Evolutionary conservation across 225 moss, liverwort and hornwort genomes (phyloP).

Genomic region (Bryum argenteum): DNA sequence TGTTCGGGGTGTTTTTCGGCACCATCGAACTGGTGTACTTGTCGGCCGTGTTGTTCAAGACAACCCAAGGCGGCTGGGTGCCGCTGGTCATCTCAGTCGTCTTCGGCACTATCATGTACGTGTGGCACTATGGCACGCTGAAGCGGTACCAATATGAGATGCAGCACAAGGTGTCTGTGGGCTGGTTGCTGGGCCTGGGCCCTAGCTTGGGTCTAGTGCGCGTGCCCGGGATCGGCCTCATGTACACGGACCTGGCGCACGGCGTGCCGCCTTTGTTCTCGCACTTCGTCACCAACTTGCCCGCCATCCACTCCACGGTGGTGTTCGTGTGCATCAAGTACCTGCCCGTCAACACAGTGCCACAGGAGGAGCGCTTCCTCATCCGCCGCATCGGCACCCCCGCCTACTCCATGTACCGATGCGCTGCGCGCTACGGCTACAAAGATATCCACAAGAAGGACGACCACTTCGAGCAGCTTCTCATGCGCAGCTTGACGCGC

Average conservation of each 20-base stretch:
- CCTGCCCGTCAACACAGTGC: conserved; percentile 80
- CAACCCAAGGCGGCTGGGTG: conserved; percentile 86
- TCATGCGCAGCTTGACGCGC: conserved; percentile 55
- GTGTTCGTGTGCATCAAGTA: conserved; percentile 90
- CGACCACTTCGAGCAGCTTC: conserved; percentile 68
- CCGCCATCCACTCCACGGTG: conserved; percentile 80
- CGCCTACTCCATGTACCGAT: conserved; percentile 84
- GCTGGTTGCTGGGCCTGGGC: conserved; percentile 84
- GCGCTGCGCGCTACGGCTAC: conserved; percentile 90
- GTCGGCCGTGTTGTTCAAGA: conserved; percentile 79
- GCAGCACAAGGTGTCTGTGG: conserved; percentile 89
- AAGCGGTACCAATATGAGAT: conserved; percentile 88
- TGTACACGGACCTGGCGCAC: conserved; percentile 88
- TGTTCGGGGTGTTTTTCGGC: conserved; percentile 62
- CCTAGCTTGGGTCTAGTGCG: conserved; percentile 84
- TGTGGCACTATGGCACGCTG: conserved; percentile 89
- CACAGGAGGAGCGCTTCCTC: conserved; percentile 72
- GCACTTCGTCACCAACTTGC: conserved; percentile 94
- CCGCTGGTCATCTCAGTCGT: conserved; percentile 81
- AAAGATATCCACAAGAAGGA: conserved; percentile 88
- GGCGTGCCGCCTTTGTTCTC: conserved; percentile 95
- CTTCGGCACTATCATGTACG: conserved; percentile 74
- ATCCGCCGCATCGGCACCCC: conserved; percentile 75
- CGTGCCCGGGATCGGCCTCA: conserved; percentile 89
- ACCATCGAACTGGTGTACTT: conserved; percentile 65